Conservation (phyloP, 495 filamentous ascomycete genomes). For the Hapsidospora chrysogenum region DNA sequence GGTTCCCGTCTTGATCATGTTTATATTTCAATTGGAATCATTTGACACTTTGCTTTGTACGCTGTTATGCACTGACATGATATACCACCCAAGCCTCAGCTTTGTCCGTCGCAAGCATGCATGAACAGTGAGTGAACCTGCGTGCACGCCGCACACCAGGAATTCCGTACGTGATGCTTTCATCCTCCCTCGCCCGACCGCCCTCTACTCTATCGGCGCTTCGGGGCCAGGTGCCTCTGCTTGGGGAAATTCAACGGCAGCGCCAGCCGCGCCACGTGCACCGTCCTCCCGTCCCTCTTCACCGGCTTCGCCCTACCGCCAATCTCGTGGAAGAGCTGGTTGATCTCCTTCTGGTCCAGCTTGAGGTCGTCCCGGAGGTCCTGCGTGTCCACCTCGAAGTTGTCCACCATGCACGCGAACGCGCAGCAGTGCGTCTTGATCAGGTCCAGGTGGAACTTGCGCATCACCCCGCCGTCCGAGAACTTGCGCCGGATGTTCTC, state of each 20-base stretch:
- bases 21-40: too few relatives aligned
- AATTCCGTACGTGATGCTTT: too few relatives aligned
- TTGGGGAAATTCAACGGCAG: constrained; percentile 76
- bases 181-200: too few relatives aligned
- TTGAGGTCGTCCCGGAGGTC: constrained; percentile 66
- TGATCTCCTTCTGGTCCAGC: constrained; percentile 48
- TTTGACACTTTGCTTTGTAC: too few relatives aligned
- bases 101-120: too few relatives aligned
- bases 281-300: constrained; percentile 31
- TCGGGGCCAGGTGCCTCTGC: constrained; percentile 3
- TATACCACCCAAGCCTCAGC: too few relatives aligned
- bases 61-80: too few relatives aligned
- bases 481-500: constrained; percentile 56
- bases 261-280: constrained; percentile 50
- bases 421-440: constrained; percentile 54
- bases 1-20: too few relatives aligned
- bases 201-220: neutral
- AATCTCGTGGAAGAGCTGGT: constrained; percentile 64
- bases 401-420: constrained; percentile 52
- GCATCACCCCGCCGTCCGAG: constrained; percentile 39
- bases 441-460: constrained; percentile 44
- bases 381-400: constrained; percentile 58
- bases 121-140: too few relatives aligned
- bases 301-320: constrained; percentile 42
- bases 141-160: too few relatives aligned